These are phyloP conservation scores for Scedosporium minutisporum DNA, from an alignment of 2,329 filamentous ascomycete species.

Conservation along the genomic window DNA sequence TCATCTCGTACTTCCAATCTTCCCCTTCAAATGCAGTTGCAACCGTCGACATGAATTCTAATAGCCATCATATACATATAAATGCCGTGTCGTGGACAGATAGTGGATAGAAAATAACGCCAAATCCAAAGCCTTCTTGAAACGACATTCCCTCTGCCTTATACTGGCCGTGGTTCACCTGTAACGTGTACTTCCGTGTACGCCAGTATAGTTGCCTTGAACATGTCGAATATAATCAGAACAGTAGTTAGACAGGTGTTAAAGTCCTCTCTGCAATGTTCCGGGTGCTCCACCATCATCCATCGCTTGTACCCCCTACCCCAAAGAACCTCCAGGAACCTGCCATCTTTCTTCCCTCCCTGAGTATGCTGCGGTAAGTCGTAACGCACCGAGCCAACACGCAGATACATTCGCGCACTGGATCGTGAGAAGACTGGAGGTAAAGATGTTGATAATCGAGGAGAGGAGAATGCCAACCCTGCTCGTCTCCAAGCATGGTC, in stretches of 20 bases:
- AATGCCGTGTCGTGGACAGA: no score
- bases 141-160: no score
- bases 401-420: not conserved
- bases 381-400: not conserved
- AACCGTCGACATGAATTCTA: no score
- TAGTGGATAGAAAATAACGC: no score
- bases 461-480: not conserved
- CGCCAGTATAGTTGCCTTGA: not conserved
- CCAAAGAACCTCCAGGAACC: not conserved
- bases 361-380: not conserved
- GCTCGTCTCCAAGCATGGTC: not conserved
- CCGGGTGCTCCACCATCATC: not conserved
- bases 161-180: not conserved
- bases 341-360: not conserved
- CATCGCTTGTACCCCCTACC: not conserved
- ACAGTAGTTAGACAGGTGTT: not conserved
- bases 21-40: no score
- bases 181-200: not conserved
- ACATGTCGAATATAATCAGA: not conserved
- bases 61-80: no score
- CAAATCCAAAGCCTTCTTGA: no score
- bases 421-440: not conserved
- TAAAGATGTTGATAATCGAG: not conserved
- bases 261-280: not conserved
- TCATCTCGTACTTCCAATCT: no score